Evolutionary conservation across 2,329 filamentous ascomycete species (phyloP).

Genomic region (Phialophora expanda): DNA sequence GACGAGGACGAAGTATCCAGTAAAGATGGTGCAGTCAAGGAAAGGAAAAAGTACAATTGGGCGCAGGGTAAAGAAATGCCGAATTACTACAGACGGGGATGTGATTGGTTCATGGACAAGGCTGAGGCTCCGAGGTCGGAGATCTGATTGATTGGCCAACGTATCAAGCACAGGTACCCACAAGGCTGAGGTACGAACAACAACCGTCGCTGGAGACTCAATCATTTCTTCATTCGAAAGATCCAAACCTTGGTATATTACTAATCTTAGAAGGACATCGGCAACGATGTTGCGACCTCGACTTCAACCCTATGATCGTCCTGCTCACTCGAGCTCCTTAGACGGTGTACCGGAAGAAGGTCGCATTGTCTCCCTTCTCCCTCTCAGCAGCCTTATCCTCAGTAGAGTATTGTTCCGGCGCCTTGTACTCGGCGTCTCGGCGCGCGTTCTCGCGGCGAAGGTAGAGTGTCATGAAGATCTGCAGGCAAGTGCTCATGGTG

Average conservation of each 20-base stretch:
- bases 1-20: not conserved
- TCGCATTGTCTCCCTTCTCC: constrained; percentile 32
- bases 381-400: constrained; percentile 32
- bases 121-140: not conserved
- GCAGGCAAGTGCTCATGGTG: constrained; percentile 70
- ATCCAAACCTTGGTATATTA: not conserved
- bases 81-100: not conserved
- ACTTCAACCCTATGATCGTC: not conserved
- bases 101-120: not conserved
- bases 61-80: too few species aligned
- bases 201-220: not conserved
- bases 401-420: constrained; percentile 20
- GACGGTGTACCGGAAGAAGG: constrained; percentile 36
- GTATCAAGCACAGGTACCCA: too few species aligned
- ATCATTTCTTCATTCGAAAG: not conserved
- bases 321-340: constrained; percentile 1
- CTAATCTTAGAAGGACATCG: constrained; percentile 4
- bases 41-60: not conserved
- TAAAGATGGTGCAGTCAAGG: not conserved
- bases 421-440: constrained; percentile 31
- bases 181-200: too few species aligned
- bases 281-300: not conserved
- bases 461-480: constrained; percentile 45
- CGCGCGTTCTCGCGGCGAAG: constrained; percentile 36
- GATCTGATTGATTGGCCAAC: too few species aligned